Percentiles rank a stretch among this genome's conserved stretches.
Conservation (phyloP, 2,329 filamentous ascomycete genomes). For the Ceratocystiopsis sp. region DNA sequence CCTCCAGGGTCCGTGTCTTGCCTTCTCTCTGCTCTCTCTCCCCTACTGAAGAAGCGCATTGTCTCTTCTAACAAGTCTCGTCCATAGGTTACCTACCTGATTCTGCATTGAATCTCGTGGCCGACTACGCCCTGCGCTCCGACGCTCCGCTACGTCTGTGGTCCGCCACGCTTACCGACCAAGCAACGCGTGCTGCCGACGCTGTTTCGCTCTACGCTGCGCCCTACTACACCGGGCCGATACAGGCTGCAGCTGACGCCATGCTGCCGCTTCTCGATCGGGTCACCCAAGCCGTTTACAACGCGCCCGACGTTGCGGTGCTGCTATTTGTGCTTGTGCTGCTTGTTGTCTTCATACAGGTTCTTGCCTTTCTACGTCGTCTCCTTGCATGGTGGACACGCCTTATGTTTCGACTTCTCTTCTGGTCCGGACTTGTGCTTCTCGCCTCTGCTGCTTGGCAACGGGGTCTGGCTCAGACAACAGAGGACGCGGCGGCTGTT, state of each 20-base stretch:
- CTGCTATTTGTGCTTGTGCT: slow-evolving; percentile 33
- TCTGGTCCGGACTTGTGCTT: slow-evolving; percentile 44
- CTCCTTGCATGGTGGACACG: slow-evolving; percentile 61
- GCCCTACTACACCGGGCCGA: slow-evolving; percentile 25
- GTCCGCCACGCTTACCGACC: slow-evolving; percentile 17
- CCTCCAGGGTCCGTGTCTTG: slow-evolving; percentile 1
- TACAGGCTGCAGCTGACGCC: slow-evolving; percentile 8
- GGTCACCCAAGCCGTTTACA: slow-evolving; percentile 18
- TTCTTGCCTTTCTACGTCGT: slow-evolving; percentile 54
- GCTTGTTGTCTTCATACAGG: slow-evolving; percentile 42
- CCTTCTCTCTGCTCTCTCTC: not conserved
- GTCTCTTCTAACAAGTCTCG: not conserved
- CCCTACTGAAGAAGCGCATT: not conserved
- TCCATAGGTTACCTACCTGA: slow-evolving; percentile 18
- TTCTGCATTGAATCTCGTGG: slow-evolving; percentile 26
- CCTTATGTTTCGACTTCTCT: slow-evolving; percentile 42
- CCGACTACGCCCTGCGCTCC: slow-evolving; percentile 30
- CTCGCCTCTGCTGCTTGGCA: slow-evolving; percentile 42
- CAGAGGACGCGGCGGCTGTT: slow-evolving; percentile 36
- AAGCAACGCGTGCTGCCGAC: slow-evolving; percentile 15
- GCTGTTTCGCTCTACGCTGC: slow-evolving; percentile 22
- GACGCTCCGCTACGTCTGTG: slow-evolving; percentile 26
- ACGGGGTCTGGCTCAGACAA: slow-evolving; percentile 47
- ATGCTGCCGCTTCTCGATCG: slow-evolving; percentile 17
- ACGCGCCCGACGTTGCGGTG: slow-evolving; percentile 25